A percentile compares a stretch with the other conserved stretches of the same genome.
Conservation (phyloP, 805 yeast genomes). For the Wickerhamomyces tratensis region DNA sequence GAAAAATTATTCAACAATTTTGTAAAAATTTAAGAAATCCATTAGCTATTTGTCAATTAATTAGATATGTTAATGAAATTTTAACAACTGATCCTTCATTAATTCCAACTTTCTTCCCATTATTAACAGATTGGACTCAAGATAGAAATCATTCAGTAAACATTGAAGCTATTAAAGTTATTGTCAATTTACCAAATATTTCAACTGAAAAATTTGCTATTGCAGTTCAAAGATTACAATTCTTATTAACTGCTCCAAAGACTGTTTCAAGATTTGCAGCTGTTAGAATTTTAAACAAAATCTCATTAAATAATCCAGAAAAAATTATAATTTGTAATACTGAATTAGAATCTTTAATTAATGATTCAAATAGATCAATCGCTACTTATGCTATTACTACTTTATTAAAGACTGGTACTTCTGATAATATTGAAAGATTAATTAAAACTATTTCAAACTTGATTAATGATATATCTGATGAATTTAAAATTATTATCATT, state of each 20-base stretch:
- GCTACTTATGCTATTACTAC: constrained; percentile 98
- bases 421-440: constrained; percentile 80
- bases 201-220: constrained; percentile 55
- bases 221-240: constrained; percentile 68
- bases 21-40: constrained; percentile 62
- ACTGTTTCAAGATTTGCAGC: constrained; percentile 90
- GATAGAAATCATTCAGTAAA: constrained; percentile 85
- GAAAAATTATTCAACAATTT: constrained; percentile 80
- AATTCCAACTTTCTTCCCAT: constrained; percentile 45
- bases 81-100: constrained; percentile 63
- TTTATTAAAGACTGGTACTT: constrained; percentile 87
- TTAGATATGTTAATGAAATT: constrained; percentile 70
- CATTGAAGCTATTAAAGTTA: constrained; percentile 76
- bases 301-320: constrained; percentile 76
- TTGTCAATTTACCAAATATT: constrained; percentile 27
- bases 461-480: constrained; percentile 92
- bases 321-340: constrained; percentile 68
- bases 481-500: constrained; percentile 87
- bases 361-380: constrained; percentile 82
- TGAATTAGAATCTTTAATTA: constrained; percentile 80
- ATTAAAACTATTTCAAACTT: constrained; percentile 80
- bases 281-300: constrained; percentile 76
- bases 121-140: constrained; percentile 60
- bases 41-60: constrained; percentile 76
- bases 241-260: constrained; percentile 77